Evolutionary conservation across 2,329 filamentous ascomycete genomes (phyloP), one percentile per base, ranked within the genome.

Genomic region (Botryotinia calthae): DNA sequence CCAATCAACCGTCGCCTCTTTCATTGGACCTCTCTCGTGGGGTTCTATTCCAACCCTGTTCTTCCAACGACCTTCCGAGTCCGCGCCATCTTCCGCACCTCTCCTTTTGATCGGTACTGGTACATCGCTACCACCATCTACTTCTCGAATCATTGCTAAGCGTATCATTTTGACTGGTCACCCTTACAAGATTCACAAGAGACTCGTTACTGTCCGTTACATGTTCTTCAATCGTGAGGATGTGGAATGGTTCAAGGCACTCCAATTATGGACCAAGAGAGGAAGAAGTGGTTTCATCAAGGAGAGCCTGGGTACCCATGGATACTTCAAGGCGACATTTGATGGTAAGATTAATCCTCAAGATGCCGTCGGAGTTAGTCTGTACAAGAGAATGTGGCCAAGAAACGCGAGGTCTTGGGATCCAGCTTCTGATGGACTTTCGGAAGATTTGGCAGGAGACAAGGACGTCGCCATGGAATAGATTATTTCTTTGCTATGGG

Each of bases 281-380:
- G 96, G 96, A 10, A 87, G 96, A 75, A 93, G 90, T 77, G 96
- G 96, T 14, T 98, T 91, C 82, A 90, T 99, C 85, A 98, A 98
- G 86, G 96, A 99, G 85, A 88, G 91, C 73, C 84, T 99, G 67
- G 96, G 96, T 78, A 99, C 96, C 51, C 96, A 99, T 82, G 96
- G 96, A n/a, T 99, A 99, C 85, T 98, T 98, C 88, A 99, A 99
- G 87, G 96, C 96, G 20, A 98, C 92, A 2, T 99, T 99, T 84
- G 97, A 99, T 82, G 94, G 91, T 20, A 93, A 92, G 81, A 95
- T 99, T 82, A 98, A 98, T 82, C 95, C 96, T 1, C 93, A 98
- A 84, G 96, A 99, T 83, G 91, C 94, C 4, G 90, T 99, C 64
- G 96, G 93, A 67, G 92, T 98, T 75, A 97, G 93, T 83, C 81